Evolutionary conservation across 2,329 filamentous ascomycete genomes (phyloP), one percentile per base, ranked within the genome.

Genomic region (Bimuria novae-zelandiae): DNA sequence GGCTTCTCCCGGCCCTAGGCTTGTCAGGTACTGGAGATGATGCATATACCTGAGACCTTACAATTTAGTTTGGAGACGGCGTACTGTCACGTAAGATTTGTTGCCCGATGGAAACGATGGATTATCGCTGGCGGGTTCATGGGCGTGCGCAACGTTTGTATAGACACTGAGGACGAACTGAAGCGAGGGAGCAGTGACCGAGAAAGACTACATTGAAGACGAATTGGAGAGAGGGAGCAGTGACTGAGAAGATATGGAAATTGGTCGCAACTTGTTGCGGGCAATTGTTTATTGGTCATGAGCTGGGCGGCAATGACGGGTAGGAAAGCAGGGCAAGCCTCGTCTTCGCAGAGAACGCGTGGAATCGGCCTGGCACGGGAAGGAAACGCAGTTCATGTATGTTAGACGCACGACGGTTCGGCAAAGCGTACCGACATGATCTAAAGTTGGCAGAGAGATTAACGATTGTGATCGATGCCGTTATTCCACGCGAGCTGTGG

Each of bases 401-500:
- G 25, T 22, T 19, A 22, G 30, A 14, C 19, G 6, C 10, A 33
- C 25, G 12, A 46, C 25, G 6, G 14, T 10, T n/a, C n/a, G 42
- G 23, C 3, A 22, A 3, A 41, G 36, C n/a, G 43, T 29, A 19
- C 12, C 21, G 29, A 21, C 21, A 29, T n/a, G 21, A 25, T 11
- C 4, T 14, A 41, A 22, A 30, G 16, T 25, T 21, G 11, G 21
- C 22, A 25, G 37, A 23, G 27, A 12, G n/a, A n/a, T n/a, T n/a
- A n/a, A n/a, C n/a, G n/a, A n/a, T n/a, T n/a, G n/a, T n/a, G 16
- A 22, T 6, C 16, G 21, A 25, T 32, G 46, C 27, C 27, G 39
- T 50, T 43, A 22, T 27, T 33, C 23, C 36, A 50, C 29, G 48
- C 36, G 39, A 27, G 32, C n/a, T 27, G 48, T 44, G 36, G 39